Percentiles rank a stretch among this genome's conserved stretches.
These are phyloP conservation scores for Nicotiana paniculata DNA, from an alignment of 257 asterid genomes.

Conservation along the genomic window DNA sequence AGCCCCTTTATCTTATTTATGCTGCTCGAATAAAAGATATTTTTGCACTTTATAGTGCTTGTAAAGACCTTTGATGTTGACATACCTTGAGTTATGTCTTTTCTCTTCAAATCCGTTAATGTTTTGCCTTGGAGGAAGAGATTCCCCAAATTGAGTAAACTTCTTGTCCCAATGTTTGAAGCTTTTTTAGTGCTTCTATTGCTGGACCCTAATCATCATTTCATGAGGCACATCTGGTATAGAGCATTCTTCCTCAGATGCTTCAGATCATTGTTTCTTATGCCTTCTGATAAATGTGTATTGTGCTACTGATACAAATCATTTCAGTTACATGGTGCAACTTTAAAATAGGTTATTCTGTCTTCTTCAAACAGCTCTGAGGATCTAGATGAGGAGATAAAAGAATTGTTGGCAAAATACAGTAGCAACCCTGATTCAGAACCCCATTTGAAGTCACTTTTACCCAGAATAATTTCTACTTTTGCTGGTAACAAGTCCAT, in stretches of 20 bases:
- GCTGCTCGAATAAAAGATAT: background rate
- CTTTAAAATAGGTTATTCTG: background rate
- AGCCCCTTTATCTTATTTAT: background rate
- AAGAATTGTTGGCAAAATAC: slow-evolving; percentile 48
- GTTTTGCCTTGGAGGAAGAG: background rate
- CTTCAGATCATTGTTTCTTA: background rate
- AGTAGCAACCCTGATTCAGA: slow-evolving; percentile 65
- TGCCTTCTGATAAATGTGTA: background rate
- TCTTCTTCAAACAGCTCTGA: slow-evolving; percentile 46
- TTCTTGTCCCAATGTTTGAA: background rate
- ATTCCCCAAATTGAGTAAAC: background rate
- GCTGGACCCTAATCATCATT: background rate
- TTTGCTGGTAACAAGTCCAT: slow-evolving; percentile 64
- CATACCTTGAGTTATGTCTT: background rate
- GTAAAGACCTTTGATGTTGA: background rate
- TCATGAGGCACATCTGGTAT: background rate
- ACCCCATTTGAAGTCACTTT: slow-evolving; percentile 70
- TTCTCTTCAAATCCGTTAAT: background rate
- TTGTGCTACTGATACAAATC: background rate
- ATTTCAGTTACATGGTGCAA: background rate
- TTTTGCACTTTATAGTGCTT: background rate
- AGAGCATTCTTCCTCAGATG: background rate
- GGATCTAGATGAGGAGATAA: slow-evolving; percentile 65
- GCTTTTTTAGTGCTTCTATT: background rate
- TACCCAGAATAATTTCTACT: slow-evolving; percentile 82